Evolutionary conservation across 2,329 filamentous ascomycete genomes (phyloP).

Genomic region (Arthroderma sp.): DNA sequence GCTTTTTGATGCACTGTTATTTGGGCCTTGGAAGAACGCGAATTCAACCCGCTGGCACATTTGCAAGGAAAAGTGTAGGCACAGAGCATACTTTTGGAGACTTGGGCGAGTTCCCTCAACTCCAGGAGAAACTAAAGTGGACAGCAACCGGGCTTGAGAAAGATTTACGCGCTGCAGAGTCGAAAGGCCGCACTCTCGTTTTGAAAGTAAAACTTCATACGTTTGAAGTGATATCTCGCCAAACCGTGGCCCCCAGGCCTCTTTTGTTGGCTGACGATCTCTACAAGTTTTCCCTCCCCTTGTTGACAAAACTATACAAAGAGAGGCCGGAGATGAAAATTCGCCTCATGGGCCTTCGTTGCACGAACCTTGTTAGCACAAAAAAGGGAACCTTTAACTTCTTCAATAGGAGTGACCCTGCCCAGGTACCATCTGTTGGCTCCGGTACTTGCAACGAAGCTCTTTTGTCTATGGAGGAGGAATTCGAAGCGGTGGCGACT

Average conservation of each 20-base stretch:
- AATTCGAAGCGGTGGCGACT: constrained; percentile 35
- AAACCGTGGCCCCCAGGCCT: constrained; percentile 61
- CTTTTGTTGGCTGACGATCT: constrained; percentile 66
- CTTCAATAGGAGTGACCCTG: constrained; percentile 54
- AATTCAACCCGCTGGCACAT: constrained; percentile 75
- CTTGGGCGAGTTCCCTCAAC: constrained; percentile 53
- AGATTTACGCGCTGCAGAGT: constrained; percentile 65
- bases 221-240: constrained; percentile 79
- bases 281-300: constrained; percentile 68
- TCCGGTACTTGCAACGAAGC: not conserved
- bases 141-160: constrained; percentile 78
- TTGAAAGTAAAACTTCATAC: constrained; percentile 91
- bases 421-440: not conserved
- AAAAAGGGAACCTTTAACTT: constrained; percentile 71
- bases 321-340: constrained; percentile 70
- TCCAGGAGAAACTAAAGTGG: constrained; percentile 65
- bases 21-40: constrained; percentile 76
- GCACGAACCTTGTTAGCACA: constrained; percentile 74
- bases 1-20: constrained; percentile 73
- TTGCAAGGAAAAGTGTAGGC: constrained; percentile 84
- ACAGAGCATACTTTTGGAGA: constrained; percentile 88
- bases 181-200: constrained; percentile 81
- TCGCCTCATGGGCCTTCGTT: constrained; percentile 76
- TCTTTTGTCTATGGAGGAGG: constrained; percentile 9
- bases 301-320: constrained; percentile 71